Base-by-base conservation (phyloP, 2,329 filamentous ascomycete species). In the Penicillium italicum region DNA sequence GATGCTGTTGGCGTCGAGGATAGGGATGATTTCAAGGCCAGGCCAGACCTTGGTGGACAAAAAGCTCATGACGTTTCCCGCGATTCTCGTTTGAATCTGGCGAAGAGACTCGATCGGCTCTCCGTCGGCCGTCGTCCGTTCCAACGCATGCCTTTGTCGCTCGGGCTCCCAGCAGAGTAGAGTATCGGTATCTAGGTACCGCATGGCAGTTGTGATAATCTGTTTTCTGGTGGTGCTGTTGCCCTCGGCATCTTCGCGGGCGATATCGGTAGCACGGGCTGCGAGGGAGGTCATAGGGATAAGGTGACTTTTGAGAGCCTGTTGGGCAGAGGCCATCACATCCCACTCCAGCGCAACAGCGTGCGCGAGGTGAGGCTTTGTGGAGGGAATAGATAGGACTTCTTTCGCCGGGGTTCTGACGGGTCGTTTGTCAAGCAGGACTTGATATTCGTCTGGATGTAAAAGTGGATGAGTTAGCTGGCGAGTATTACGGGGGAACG, bases 301-400 rank as follows among this genome's bases (percentile, higher is more conserved):
- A 45, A 95, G 84, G 75, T 97, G 91, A 56, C 89, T 85, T 72
- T 88, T 90, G 37, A 92, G 82, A 0, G 91, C 90, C 74, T 97
- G 90, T 69, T 92, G 87, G 3, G 89, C 85, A 14, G 89, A 89
- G 24, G 86, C 82, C 58, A 99, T 82, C 46, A 88, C 80, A 71
- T 97, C 92, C 94, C 94, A 99, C 78, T 99, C 94, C 42, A 95
- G 77, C 3, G 93, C 94, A 60, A 99, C 86, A 54, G 90, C 90
- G 42, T 86, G 82, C 24, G 93, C 93, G 37, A 97, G 87, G 67
- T 91, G 83, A 31, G 85, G 86, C 76, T 97, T 97, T 54, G 81
- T 82, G 1, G 77, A 66, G 0, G 94, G 92, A 28, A 97, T 68
- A 1, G 81, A 83, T 65, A 99, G 79, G 60, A 90, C 79, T 69